Base-by-base conservation (phyloP, 2,329 filamentous ascomycete species). In the Geoglossum cookeanum region DNA sequence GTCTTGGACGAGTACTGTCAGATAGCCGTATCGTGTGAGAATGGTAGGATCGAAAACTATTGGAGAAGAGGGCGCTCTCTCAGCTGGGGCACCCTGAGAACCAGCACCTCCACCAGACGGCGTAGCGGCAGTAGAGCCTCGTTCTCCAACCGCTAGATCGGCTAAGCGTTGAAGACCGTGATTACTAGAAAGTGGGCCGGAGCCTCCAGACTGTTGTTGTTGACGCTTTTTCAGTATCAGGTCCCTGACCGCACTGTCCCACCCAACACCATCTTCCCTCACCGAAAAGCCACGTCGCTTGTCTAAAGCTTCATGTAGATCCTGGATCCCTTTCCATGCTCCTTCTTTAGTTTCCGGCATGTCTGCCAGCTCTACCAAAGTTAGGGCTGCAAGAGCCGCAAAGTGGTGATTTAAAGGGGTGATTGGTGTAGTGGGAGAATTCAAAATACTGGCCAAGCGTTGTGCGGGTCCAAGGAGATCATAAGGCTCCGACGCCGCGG, bases 361-460 rank as follows among this genome's bases (percentile, higher is more conserved):
- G 62, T 76, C 78, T 35, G 70, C 69, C 37, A 87, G 71, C 61
- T 83, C 78, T 53, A 79, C 68, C 3, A 88, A 70, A n/a, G 78
- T 76, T 63, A 85, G 71, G 9, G 77, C 72, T 1, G 76, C 74
- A 8, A 87, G 71, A 11, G 75, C 75, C 57, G 76, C 76, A 61
- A 84, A 83, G 64, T 87, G 81, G 64, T 86, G 80, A 57, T 80
- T 80, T 49, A 87, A 69, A 0, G 84, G 83, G 56, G 75, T 82
- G 51, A 78, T 70, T 6, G 81, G 68, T 52, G 76, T 75, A 3
- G 74, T 67, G 45, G 78, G 77, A 33, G 71, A 70, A 5, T 77
- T 73, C 35, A 87, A 70, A 55, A 85, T 72, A n/a, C 71, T 72
- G 44, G 78, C 74, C 4, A 81, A 74, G 63, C 81, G 76, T 59